These are phyloP conservation scores for Leishmania turanica DNA, from an alignment of 208 protist species.

Conservation along the genomic window DNA sequence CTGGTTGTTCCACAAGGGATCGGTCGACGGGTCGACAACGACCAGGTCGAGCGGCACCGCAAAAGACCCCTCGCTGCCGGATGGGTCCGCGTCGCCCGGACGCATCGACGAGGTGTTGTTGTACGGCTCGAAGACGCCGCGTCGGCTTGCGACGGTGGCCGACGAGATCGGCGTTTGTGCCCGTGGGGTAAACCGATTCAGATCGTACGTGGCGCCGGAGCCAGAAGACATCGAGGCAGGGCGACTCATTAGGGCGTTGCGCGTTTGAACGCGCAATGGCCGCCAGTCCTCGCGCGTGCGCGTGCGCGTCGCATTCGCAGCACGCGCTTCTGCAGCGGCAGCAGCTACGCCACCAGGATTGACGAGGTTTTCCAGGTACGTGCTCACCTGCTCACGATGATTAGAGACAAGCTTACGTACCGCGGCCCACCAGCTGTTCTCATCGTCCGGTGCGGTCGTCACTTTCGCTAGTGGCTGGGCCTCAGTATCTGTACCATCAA, in stretches of 20 bases:
- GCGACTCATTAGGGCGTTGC: not conserved
- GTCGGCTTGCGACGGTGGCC: not conserved
- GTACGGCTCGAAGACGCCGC: constrained; percentile 21
- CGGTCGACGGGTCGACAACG: constrained; percentile 18
- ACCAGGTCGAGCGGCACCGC: constrained; percentile 25
- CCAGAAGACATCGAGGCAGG: constrained; percentile 14
- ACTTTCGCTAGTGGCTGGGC: constrained; percentile 1
- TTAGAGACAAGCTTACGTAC: constrained; percentile 13
- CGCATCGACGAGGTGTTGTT: not conserved
- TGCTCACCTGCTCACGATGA: constrained; percentile 21
- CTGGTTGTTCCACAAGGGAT: constrained; percentile 12
- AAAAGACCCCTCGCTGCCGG: not conserved
- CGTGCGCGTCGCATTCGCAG: not conserved
- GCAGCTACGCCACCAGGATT: constrained; percentile 29
- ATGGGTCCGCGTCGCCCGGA: not conserved
- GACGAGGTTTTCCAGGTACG: constrained; percentile 41
- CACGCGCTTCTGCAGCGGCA: not conserved
- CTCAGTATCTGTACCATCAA: not conserved
- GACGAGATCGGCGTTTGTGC: not conserved
- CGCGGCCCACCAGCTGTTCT: constrained; percentile 27
- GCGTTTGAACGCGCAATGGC: not conserved
- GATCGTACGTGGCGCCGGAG: constrained; percentile 1
- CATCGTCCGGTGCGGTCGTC: not conserved
- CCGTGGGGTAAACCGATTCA: not conserved
- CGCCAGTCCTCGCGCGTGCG: not conserved